Evolutionary conservation across 208 protist genomes (phyloP).

Genomic region (Trypanosoma boissoni): DNA sequence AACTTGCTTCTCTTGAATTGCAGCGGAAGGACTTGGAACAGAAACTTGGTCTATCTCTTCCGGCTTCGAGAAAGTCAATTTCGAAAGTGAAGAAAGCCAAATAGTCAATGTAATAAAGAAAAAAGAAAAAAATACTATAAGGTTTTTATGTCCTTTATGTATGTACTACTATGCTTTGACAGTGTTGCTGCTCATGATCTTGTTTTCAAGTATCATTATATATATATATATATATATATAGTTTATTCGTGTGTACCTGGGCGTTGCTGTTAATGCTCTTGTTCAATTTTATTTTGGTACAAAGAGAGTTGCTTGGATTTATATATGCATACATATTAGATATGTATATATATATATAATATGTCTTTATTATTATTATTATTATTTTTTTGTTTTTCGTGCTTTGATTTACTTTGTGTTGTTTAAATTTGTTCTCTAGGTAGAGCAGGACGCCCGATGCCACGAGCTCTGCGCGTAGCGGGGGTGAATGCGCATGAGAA

Average conservation of each 20-base stretch:
- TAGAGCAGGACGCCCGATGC: no score
- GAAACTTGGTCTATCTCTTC: conserved; percentile 21
- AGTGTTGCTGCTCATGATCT: no score
- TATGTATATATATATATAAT: no score
- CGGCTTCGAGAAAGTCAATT: no score
- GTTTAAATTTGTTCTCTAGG: conserved; percentile 10
- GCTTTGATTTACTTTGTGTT: conserved; percentile 17
- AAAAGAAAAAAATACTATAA: conserved; percentile 6
- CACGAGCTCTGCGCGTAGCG: no score
- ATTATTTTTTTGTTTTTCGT: conserved; percentile 3
- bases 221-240: neutral
- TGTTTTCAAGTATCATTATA: conserved; percentile 1
- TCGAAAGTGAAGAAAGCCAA: no score
- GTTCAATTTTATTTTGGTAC: no score
- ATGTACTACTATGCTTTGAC: no score
- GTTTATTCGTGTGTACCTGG: no score
- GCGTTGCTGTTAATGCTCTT: neutral
- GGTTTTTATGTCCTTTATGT: neutral
- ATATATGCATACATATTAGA: neutral
- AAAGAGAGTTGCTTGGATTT: no score
- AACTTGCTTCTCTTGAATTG: conserved; percentile 55
- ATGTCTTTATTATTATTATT: conserved; percentile 8
- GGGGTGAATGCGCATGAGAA: no score
- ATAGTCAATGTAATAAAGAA: no score
- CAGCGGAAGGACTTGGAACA: conserved; percentile 72